Conservation (phyloP, 176 grass and related monocot genomes). For the Rhynchospora pubera region DNA sequence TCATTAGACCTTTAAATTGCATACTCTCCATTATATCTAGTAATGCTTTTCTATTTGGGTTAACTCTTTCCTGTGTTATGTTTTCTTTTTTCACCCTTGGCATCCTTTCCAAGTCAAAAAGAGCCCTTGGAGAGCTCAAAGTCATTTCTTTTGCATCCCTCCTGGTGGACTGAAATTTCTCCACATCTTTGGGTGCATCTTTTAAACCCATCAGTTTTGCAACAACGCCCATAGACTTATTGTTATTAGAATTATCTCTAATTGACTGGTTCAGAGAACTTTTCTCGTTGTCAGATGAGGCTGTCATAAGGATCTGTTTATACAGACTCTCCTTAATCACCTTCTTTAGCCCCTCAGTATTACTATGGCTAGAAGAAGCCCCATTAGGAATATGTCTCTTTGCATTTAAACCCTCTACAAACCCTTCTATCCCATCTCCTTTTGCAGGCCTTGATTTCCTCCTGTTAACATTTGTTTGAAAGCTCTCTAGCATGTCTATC, state of each 20-base stretch:
- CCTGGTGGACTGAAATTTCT: slow-evolving; percentile 13
- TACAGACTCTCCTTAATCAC: slow-evolving; percentile 53
- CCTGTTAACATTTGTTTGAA: slow-evolving; percentile 31
- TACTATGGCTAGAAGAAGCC: slow-evolving; percentile 28
- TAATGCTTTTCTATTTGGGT: slow-evolving; percentile 20
- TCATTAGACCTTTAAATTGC: slow-evolving; percentile 46
- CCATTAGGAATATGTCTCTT: not conserved
- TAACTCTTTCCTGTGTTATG: not conserved
- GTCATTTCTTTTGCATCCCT: slow-evolving; percentile 39
- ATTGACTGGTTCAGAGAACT: slow-evolving; percentile 38
- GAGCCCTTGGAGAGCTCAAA: slow-evolving; percentile 37
- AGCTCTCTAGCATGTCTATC: slow-evolving; percentile 59
- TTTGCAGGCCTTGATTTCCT: slow-evolving; percentile 38
- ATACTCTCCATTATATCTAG: slow-evolving; percentile 38
- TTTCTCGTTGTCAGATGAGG: slow-evolving; percentile 34
- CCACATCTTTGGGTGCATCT: slow-evolving; percentile 25
- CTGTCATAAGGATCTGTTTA: slow-evolving; percentile 35
- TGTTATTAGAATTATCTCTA: slow-evolving; percentile 23
- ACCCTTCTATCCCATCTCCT: slow-evolving; percentile 13
- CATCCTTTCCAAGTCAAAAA: slow-evolving; percentile 68
- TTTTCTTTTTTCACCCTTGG: slow-evolving; percentile 37
- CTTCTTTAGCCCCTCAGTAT: slow-evolving; percentile 40
- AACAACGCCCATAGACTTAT: slow-evolving; percentile 50
- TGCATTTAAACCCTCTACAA: not conserved
- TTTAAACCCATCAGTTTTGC: slow-evolving; percentile 92